These are phyloP conservation scores for Roridomyces roridus DNA, from an alignment of 768 basidiomycete genomes.

Conservation along the genomic window DNA sequence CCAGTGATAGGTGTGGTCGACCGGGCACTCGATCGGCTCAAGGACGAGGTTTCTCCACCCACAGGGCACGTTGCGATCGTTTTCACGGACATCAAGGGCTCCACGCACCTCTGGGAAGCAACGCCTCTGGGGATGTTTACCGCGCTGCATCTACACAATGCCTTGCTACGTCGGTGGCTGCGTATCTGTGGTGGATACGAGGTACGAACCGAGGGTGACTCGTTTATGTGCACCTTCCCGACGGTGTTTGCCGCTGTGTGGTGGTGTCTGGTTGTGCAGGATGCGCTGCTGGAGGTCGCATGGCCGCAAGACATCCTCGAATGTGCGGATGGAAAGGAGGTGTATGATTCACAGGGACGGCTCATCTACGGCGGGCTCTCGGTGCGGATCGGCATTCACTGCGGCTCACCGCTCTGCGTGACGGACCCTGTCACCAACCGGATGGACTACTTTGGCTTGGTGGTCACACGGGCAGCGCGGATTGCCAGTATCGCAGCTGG, in stretches of 20 bases:
- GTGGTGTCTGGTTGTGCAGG: conserved; percentile 91
- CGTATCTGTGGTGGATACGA: conserved; percentile 95
- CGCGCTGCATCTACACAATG: conserved; percentile 90
- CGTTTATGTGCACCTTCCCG: conserved; percentile 98
- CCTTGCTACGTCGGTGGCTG: conserved; percentile 83
- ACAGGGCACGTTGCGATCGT: conserved; percentile 88
- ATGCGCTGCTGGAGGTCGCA: conserved; percentile 74
- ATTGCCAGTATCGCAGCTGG: conserved; percentile 84
- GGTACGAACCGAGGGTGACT: conserved; percentile 98
- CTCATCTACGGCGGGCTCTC: conserved; percentile 87
- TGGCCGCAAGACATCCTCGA: conserved; percentile 97
- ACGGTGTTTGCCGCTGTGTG: conserved; percentile 84
- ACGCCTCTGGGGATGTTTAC: conserved; percentile 89
- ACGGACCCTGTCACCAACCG: conserved; percentile 87
- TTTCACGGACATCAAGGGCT: conserved; percentile 98
- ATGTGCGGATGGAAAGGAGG: conserved; percentile 86
- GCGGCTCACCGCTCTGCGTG: conserved; percentile 87
- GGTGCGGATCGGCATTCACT: conserved; percentile 97
- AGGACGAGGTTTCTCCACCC: conserved; percentile 82
- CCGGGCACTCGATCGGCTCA: conserved; percentile 66
- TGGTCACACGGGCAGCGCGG: conserved; percentile 92
- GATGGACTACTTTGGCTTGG: conserved; percentile 98
- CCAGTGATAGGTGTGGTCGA: conserved; percentile 53
- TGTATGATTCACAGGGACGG: conserved; percentile 67
- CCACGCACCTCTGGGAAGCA: conserved; percentile 94